A percentile compares a stretch with the other conserved stretches of the same genome.
phyloP scores from a whole-genome alignment of 768 basidiomycete genomes.

The Lentinula edodes region DNA sequence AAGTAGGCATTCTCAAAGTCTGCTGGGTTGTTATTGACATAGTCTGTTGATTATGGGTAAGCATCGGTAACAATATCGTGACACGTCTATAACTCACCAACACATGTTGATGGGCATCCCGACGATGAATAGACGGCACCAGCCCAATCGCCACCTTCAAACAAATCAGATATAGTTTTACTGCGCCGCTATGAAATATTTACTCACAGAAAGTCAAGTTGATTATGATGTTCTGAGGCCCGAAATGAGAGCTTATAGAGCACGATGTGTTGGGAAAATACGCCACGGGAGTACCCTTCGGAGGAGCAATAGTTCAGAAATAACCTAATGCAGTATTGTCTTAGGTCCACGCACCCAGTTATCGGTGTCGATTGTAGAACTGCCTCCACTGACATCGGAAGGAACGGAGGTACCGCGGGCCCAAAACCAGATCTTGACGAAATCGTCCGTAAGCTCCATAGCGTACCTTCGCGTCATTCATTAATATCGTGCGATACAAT shows the following conservation, averaged over 20 bases:
- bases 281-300: constrained; percentile 26
- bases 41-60: constrained; percentile 32
- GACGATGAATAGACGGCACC: constrained; percentile 39
- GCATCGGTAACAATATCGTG: background rate
- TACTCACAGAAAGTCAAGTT: constrained; percentile 46
- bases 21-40: constrained; percentile 59
- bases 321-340: background rate
- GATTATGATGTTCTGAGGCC: constrained; percentile 28
- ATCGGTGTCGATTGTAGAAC: constrained; percentile 15
- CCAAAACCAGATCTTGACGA: constrained; percentile 43
- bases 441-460: constrained; percentile 24
- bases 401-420: constrained; percentile 23
- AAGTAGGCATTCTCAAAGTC: constrained; percentile 70
- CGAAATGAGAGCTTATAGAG: constrained; percentile 29
- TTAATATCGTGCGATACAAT: background rate
- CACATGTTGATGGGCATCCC: constrained; percentile 50
- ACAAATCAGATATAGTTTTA: background rate
- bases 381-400: constrained; percentile 15
- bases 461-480: constrained; percentile 30
- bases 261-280: constrained; percentile 28
- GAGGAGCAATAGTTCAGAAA: background rate
- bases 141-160: constrained; percentile 54
- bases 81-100: constrained; percentile 29
- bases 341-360: constrained; percentile 22
- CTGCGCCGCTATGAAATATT: background rate